Conservation (phyloP, 257 asterid species). For the Dorcoceras hygrometricum region DNA sequence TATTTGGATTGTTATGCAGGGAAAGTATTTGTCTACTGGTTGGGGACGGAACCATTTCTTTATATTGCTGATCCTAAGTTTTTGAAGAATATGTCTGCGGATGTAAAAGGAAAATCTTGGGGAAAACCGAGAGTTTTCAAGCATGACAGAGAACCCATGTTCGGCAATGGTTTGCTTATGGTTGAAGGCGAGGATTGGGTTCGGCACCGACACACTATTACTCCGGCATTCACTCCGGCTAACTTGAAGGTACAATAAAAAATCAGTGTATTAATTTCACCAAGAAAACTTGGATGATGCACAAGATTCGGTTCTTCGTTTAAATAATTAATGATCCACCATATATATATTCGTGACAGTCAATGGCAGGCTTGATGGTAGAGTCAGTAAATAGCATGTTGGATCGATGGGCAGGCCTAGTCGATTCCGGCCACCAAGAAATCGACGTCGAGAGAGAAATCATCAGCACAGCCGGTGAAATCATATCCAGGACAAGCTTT, state of each 20-base stretch:
- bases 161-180: conserved; percentile 79
- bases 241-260: conserved; percentile 71
- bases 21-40: conserved; percentile 74
- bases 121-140: conserved; percentile 86
- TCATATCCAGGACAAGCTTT: conserved; percentile 72
- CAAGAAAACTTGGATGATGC: background rate
- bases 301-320: no score
- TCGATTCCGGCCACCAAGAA: conserved; percentile 49
- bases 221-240: conserved; percentile 78
- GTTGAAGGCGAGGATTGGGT: conserved; percentile 96
- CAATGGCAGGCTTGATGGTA: conserved; percentile 70
- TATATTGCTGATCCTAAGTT: conserved; percentile 85
- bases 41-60: conserved; percentile 86
- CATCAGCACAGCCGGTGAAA: conserved; percentile 68
- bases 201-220: conserved; percentile 67
- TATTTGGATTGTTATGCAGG: conserved; percentile 37
- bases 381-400: conserved; percentile 64
- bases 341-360: conserved; percentile 41
- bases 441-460: conserved; percentile 75
- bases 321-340: background rate
- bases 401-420: conserved; percentile 51
- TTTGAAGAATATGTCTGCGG: conserved; percentile 54
- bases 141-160: conserved; percentile 80
- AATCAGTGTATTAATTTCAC: background rate
- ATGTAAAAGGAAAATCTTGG: conserved; percentile 70